phyloP scores from a whole-genome alignment of 441 rosid species.

The Mallotus japonicus region DNA sequence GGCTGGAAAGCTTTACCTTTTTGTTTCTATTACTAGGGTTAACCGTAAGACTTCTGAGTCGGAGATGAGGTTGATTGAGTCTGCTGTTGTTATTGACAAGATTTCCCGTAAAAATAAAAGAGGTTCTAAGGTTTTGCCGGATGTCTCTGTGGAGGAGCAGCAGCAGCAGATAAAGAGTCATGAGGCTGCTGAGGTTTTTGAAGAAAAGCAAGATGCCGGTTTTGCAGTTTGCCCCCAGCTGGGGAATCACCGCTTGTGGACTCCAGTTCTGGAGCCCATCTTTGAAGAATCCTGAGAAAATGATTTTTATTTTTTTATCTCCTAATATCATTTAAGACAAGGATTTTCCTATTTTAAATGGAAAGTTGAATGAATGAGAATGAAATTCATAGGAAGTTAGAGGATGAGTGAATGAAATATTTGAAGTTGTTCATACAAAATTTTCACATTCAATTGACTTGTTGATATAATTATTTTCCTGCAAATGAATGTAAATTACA shows the following conservation, averaged over 20 bases:
- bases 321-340: not conserved
- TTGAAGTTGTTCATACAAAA: not conserved
- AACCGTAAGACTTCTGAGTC: constrained; percentile 28
- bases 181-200: not conserved
- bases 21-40: constrained; percentile 25
- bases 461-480: too few relatives aligned
- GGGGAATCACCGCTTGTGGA: constrained; percentile 30
- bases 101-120: constrained; percentile 12
- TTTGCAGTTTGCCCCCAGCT: constrained; percentile 12
- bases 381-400: not conserved
- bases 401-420: not conserved
- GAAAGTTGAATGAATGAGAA: not conserved
- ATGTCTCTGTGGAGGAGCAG: constrained; percentile 11
- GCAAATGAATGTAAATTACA: too few relatives aligned
- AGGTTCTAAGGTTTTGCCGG: constrained; percentile 31
- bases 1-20: constrained; percentile 34
- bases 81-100: constrained; percentile 19
- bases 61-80: constrained; percentile 28
- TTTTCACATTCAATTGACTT: too few relatives aligned
- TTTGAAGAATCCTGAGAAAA: constrained; percentile 25
- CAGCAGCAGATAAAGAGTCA: not conserved
- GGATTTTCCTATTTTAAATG: not conserved
- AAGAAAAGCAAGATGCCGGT: not conserved
- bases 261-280: constrained; percentile 42
- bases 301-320: too few relatives aligned